These are phyloP conservation scores for Lactarius tabidus DNA, from an alignment of 768 basidiomycete genomes.

Conservation along the genomic window DNA sequence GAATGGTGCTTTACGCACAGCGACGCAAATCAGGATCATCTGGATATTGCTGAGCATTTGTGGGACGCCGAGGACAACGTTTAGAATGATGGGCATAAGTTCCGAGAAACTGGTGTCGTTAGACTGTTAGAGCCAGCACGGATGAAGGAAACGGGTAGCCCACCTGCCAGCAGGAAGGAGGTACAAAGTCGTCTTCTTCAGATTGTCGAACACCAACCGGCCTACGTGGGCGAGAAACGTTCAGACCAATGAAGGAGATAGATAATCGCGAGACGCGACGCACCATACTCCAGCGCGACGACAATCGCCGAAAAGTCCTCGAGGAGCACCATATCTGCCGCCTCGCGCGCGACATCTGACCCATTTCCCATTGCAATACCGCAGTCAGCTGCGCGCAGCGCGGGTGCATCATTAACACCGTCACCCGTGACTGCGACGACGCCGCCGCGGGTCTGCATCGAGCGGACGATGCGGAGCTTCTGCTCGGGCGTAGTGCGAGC, in stretches of 20 bases:
- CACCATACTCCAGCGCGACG: conserved; percentile 58
- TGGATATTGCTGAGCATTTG: conserved; percentile 42
- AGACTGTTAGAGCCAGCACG: background rate
- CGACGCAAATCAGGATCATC: conserved; percentile 51
- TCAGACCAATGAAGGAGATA: background rate
- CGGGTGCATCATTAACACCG: conserved; percentile 58
- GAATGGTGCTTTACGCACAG: conserved; percentile 18
- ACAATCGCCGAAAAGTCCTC: conserved; percentile 65
- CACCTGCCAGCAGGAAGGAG: conserved; percentile 48
- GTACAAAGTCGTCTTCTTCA: conserved; percentile 54
- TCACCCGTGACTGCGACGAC: conserved; percentile 65
- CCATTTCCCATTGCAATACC: conserved; percentile 58
- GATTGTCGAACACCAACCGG: conserved; percentile 59
- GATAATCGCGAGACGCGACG: background rate
- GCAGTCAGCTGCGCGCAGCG: conserved; percentile 56
- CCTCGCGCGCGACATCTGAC: conserved; percentile 51
- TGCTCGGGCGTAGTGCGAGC: conserved; percentile 61
- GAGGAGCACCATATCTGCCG: conserved; percentile 59
- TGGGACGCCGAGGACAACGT: conserved; percentile 42
- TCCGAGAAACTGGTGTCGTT: conserved; percentile 46
- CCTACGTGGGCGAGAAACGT: conserved; percentile 24
- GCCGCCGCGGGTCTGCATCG: conserved; percentile 47
- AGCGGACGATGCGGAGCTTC: conserved; percentile 60
- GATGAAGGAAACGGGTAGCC: conserved; percentile 20
- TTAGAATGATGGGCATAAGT: conserved; percentile 55